These are phyloP conservation scores for Crucibulum laeve DNA, from an alignment of 768 basidiomycete genomes.

Conservation along the genomic window DNA sequence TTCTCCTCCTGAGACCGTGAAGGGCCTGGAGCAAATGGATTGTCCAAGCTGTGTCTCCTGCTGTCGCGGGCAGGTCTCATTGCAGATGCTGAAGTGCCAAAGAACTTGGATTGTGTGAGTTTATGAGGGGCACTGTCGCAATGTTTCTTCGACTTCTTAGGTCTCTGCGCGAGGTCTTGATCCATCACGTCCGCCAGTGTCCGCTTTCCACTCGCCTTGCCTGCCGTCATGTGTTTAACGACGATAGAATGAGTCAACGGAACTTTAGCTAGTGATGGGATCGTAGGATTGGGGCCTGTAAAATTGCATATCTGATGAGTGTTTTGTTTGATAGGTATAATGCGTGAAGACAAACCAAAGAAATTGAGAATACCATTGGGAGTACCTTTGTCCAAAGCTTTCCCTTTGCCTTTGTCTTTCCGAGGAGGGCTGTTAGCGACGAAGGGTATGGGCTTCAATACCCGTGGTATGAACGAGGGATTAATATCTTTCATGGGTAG, in stretches of 20 bases:
- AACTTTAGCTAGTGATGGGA: slow-evolving; percentile 20
- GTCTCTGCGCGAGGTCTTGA: slow-evolving; percentile 49
- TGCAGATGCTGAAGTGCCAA: slow-evolving; percentile 12
- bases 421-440: slow-evolving; percentile 15
- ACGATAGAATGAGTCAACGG: slow-evolving; percentile 7
- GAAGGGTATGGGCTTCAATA: slow-evolving; percentile 33
- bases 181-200: slow-evolving; percentile 71
- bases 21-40: slow-evolving; percentile 21
- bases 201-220: slow-evolving; percentile 72
- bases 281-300: slow-evolving; percentile 38
- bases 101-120: slow-evolving; percentile 35
- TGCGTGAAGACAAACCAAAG: slow-evolving; percentile 44
- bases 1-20: slow-evolving; percentile 33
- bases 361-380: slow-evolving; percentile 50
- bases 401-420: slow-evolving; percentile 49
- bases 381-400: slow-evolving; percentile 15
- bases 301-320: not conserved
- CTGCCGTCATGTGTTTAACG: slow-evolving; percentile 25
- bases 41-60: slow-evolving; percentile 15
- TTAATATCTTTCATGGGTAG: slow-evolving; percentile 78
- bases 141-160: slow-evolving; percentile 38
- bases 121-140: slow-evolving; percentile 13
- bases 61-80: slow-evolving; percentile 3
- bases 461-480: slow-evolving; percentile 53
- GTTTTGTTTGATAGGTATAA: not conserved